Evolutionary conservation across 2,329 filamentous ascomycete genomes (phyloP).

Genomic region (Claviceps lovelessii): DNA sequence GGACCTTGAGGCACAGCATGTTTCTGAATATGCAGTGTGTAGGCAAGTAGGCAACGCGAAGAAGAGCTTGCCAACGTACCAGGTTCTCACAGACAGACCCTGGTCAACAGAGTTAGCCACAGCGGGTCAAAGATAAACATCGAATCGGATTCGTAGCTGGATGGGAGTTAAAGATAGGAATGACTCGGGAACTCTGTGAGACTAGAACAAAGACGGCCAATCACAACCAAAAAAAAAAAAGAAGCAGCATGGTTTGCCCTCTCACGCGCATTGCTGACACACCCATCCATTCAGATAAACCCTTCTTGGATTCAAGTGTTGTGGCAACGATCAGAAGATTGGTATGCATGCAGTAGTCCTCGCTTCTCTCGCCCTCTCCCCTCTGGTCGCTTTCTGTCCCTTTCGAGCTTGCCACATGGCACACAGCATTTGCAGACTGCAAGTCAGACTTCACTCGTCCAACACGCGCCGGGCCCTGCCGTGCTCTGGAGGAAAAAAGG

Average conservation of each 20-base stretch:
- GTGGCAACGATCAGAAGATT: background rate
- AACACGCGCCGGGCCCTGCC: background rate
- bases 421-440: background rate
- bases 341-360: background rate
- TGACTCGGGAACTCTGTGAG: background rate
- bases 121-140: background rate
- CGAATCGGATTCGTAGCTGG: background rate
- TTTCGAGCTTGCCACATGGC: background rate
- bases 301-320: background rate
- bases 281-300: background rate
- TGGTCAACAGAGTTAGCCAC: background rate
- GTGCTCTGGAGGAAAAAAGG: background rate
- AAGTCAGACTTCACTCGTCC: background rate
- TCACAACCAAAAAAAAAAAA: background rate
- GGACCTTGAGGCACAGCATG: background rate
- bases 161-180: conserved; percentile 1
- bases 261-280: background rate
- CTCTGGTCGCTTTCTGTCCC: background rate
- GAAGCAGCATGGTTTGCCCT: background rate
- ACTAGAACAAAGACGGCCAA: background rate
- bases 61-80: background rate
- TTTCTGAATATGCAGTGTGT: background rate
- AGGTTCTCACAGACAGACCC: background rate
- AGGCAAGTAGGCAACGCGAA: background rate
- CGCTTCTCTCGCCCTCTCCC: background rate